Percentiles rank a stretch among this genome's conserved stretches.
These are phyloP conservation scores for Microcera coccophila DNA, from an alignment of 2,329 filamentous ascomycete species.

Conservation along the genomic window DNA sequence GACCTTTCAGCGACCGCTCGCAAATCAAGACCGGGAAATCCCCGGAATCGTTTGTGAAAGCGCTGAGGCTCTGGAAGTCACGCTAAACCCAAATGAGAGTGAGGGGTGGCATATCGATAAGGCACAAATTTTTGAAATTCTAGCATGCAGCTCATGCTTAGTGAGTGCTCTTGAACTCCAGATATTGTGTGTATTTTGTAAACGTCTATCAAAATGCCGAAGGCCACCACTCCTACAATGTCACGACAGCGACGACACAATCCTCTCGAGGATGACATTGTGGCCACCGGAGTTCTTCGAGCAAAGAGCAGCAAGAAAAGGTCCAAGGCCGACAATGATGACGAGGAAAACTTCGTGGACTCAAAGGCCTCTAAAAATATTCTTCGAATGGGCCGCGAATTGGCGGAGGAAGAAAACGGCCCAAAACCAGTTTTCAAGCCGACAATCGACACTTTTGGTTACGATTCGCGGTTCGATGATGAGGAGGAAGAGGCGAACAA, in stretches of 20 bases:
- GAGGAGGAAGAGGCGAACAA: slow-evolving; percentile 45
- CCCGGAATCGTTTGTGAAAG: slow-evolving; percentile 18
- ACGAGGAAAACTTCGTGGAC: slow-evolving; percentile 73
- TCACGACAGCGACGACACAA: slow-evolving; percentile 71
- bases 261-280: slow-evolving; percentile 83
- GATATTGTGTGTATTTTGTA: slow-evolving; percentile 18
- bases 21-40: slow-evolving; percentile 3
- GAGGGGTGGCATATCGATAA: slow-evolving; percentile 41
- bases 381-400: slow-evolving; percentile 80
- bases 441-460: slow-evolving; percentile 62
- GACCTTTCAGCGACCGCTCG: no score
- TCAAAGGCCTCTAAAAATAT: slow-evolving; percentile 86
- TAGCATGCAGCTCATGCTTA: slow-evolving; percentile 6
- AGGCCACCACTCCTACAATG: slow-evolving; percentile 60
- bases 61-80: slow-evolving; percentile 26
- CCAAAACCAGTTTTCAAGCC: slow-evolving; percentile 39
- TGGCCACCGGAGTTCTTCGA: slow-evolving; percentile 66
- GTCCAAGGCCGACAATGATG: slow-evolving; percentile 55
- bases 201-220: slow-evolving; percentile 67
- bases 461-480: slow-evolving; percentile 69
- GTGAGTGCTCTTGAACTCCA: slow-evolving; percentile 25
- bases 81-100: slow-evolving; percentile 29
- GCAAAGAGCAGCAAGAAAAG: slow-evolving; percentile 70
- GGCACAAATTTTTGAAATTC: slow-evolving; percentile 36
- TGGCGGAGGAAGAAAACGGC: slow-evolving; percentile 72